A percentile compares a stretch with the other conserved stretches of the same genome.
phyloP scores from a whole-genome alignment of 1,139 yeast genomes.

The Suhomyces ambrosiae region DNA sequence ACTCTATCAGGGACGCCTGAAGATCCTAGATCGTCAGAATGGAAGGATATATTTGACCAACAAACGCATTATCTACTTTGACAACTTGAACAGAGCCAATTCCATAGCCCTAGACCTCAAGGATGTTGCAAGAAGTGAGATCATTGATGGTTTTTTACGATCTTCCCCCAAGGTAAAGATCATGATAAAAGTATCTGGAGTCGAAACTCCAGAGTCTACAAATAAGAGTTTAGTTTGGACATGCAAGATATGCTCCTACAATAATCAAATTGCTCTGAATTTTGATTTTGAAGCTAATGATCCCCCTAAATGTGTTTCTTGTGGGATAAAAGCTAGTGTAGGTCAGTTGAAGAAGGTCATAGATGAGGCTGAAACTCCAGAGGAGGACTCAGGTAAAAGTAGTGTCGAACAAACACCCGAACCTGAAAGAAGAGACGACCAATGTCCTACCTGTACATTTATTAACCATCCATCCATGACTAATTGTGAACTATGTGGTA shows the following conservation, averaged over 20 bases:
- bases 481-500: conserved; percentile 87
- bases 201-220: conserved; percentile 5
- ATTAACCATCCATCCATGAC: conserved; percentile 77
- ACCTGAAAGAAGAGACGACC: conserved; percentile 34
- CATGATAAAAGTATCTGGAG: conserved; percentile 21
- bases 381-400: conserved; percentile 4
- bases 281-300: conserved; percentile 33
- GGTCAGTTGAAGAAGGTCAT: conserved; percentile 2
- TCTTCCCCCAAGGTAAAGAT: conserved; percentile 75
- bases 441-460: conserved; percentile 84
- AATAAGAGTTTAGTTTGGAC: conserved; percentile 50
- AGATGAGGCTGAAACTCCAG: conserved; percentile 1
- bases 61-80: conserved; percentile 71
- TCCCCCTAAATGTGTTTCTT: conserved; percentile 66
- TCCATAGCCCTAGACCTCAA: conserved; percentile 56
- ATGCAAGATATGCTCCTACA: conserved; percentile 80
- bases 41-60: conserved; percentile 82
- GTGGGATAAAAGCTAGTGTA: conserved; percentile 58
- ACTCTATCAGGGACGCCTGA: conserved; percentile 68
- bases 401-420: conserved; percentile 7
- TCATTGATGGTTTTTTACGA: conserved; percentile 66
- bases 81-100: conserved; percentile 43
- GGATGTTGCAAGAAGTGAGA: conserved; percentile 46
- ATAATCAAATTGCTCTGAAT: conserved; percentile 51
- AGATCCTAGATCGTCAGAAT: conserved; percentile 62